Base-by-base conservation (phyloP, 306 rosid species). In the Acmispon strigosus region DNA sequence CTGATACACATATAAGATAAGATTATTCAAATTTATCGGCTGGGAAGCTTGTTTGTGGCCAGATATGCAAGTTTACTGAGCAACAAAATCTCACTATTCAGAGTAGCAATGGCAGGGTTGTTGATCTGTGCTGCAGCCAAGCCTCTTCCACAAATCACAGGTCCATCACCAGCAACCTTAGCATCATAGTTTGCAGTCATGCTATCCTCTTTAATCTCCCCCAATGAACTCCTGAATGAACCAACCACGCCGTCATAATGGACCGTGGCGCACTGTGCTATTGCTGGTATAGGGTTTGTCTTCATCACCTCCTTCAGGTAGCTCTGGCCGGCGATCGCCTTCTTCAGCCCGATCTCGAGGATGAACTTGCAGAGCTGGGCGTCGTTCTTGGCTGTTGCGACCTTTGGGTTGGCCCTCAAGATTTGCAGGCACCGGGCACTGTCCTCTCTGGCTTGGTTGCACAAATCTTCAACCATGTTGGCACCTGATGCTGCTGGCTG, bases 111-210 rank as follows among this genome's bases (percentile, higher is more conserved):
- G 0, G 63, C 2, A 49, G 82, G 82, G 12, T 65, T 57, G 17
- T 7, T 4, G 2, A 78, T 66, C 4, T 72, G 65, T 4, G 4
- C 70, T 0, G n/a, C 9, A 13, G 50, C 69, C 44, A 78, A 39
- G n/a, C 44, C 74, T 1, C 0, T 4, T 0, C 65, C 58, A 41
- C 82, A 78, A 12, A 65, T 41, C 0, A 6, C 14, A 49, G 82
- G 70, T 27, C 82, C 82, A 66, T 78, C 82, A 41, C 74, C 58
- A 29, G 78, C 78, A 19, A 58, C 74, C 32, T 72, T 65, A 1
- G 78, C 78, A 66, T 78, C 82, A 58, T 78, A 78, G 44, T 51
- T 78, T 14, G 82, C 63, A 0, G 78, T 72, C 10, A 27, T 0
- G 0, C 13, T 1, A 57, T 78, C 82, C 0, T 1, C 12, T 0